Percentiles rank a stretch among this genome's conserved stretches.
These are phyloP conservation scores for Nasturtium officinale DNA, from an alignment of 345 rosid species.

Conservation along the genomic window DNA sequence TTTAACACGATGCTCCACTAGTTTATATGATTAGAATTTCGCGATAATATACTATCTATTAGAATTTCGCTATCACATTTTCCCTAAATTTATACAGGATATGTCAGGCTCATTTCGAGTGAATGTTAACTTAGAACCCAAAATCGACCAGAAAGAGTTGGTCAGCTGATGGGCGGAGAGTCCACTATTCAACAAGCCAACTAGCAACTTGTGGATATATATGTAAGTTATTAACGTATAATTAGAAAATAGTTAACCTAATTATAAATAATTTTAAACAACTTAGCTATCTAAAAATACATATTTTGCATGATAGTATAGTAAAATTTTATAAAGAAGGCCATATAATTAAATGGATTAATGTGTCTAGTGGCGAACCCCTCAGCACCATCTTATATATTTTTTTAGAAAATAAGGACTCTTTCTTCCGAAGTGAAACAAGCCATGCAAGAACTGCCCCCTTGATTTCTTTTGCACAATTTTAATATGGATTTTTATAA, in stretches of 20 bases:
- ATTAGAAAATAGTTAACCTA: not conserved
- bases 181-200: not conserved
- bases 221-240: not conserved
- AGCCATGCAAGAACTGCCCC: slow-evolving; percentile 35
- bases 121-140: not conserved
- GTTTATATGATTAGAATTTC: not conserved
- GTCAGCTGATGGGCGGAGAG: not conserved
- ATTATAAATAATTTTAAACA: not conserved
- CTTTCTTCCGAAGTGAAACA: slow-evolving; percentile 28
- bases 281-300: not conserved
- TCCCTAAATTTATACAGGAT: not conserved
- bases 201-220: not conserved
- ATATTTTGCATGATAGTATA: too few species aligned
- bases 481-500: not conserved
- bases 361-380: slow-evolving; percentile 32
- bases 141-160: not conserved
- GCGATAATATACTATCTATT: not conserved
- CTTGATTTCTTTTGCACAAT: slow-evolving; percentile 22
- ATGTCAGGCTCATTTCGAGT: not conserved
- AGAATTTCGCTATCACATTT: not conserved
- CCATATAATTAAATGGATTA: not conserved
- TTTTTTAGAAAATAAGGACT: slow-evolving; percentile 9
- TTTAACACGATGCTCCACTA: not conserved
- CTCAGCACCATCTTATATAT: slow-evolving; percentile 25
- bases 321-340: not conserved